Conservation (phyloP, 2,329 filamentous ascomycete genomes). For the Calonectria hawksworthii region DNA sequence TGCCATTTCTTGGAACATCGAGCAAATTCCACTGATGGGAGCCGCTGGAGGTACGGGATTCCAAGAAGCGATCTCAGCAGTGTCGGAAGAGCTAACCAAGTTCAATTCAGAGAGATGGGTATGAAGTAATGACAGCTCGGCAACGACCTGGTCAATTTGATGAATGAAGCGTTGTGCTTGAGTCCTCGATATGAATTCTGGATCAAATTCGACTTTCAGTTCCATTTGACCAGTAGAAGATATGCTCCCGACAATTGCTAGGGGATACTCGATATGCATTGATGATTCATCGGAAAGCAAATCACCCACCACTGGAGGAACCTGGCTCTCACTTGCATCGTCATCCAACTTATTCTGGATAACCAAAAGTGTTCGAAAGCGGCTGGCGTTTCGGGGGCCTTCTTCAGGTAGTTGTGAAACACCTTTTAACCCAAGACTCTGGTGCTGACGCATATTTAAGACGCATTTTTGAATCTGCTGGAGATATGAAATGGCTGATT, state of each 20-base stretch:
- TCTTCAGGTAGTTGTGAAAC: not conserved
- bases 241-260: not conserved
- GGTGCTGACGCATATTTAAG: not conserved
- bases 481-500: not conserved
- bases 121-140: not conserved
- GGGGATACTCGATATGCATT: not conserved
- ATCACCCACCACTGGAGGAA: not conserved
- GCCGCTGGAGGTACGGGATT: not conserved
- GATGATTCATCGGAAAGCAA: not conserved
- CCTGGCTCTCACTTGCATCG: too few species aligned
- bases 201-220: not conserved
- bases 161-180: not conserved
- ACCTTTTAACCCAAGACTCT: not conserved
- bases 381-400: not conserved
- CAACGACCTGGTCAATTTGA: not conserved
- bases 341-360: not conserved
- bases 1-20: not conserved
- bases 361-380: not conserved
- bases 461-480: not conserved
- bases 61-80: not conserved
- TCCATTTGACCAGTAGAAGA: not conserved
- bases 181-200: not conserved
- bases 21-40: not conserved
- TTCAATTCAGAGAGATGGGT: not conserved
- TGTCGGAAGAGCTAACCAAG: not conserved